Conservation (phyloP, 139 green algal genomes). For the Chlamydomonas sphaeroides region DNA sequence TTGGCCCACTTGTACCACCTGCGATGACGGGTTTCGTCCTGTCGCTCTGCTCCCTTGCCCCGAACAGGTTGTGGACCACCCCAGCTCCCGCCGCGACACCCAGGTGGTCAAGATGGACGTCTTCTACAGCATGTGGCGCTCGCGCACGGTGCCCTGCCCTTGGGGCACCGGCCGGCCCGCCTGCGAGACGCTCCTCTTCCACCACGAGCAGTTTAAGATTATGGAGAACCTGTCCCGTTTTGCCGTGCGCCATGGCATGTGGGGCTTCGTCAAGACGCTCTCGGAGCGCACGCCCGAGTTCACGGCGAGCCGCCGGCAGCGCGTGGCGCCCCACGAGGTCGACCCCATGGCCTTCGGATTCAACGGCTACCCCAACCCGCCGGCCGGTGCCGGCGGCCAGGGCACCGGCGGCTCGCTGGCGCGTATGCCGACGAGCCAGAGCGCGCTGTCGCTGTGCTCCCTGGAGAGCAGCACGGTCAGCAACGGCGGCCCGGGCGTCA, state of each 20-base stretch:
- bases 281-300: constrained; percentile 67
- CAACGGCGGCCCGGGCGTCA: background rate
- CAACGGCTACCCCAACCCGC: constrained; percentile 33
- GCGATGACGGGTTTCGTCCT: too few species aligned
- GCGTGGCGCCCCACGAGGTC: background rate
- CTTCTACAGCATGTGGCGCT: constrained; percentile 75
- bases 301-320: constrained; percentile 64
- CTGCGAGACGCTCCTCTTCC: constrained; percentile 85
- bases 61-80: constrained; percentile 52
- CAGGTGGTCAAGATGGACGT: constrained; percentile 64
- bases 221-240: constrained; percentile 79
- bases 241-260: constrained; percentile 83
- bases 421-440: background rate
- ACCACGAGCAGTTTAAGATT: constrained; percentile 93
- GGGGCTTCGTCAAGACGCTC: constrained; percentile 87
- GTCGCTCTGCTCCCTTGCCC: background rate
- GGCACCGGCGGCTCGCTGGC: background rate
- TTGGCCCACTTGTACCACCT: too few species aligned
- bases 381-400: background rate
- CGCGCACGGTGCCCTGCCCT: constrained; percentile 73
- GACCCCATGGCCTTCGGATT: constrained; percentile 45
- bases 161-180: constrained; percentile 67
- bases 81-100: constrained; percentile 9
- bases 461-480: constrained; percentile 20
- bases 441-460: constrained; percentile 24